Conservation (phyloP, 192 early-diverging fungal species). For the Coemansia aciculifera region DNA sequence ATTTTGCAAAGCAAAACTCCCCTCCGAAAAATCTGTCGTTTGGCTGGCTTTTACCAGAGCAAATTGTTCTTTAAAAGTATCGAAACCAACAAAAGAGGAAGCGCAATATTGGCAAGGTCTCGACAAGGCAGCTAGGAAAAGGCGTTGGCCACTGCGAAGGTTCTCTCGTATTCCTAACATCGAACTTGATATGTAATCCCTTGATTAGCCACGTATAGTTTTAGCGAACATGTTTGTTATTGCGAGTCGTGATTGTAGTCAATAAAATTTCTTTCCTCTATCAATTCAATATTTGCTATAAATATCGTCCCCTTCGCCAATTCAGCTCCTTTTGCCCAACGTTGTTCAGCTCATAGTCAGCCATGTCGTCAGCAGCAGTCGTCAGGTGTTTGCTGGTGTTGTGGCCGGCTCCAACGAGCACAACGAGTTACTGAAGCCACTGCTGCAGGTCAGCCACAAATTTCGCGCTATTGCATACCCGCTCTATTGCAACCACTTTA, state of each 20-base stretch:
- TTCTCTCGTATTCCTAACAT: too few relatives aligned
- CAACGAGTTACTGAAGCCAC: background rate
- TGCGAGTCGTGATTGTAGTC: background rate
- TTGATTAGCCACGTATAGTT: background rate
- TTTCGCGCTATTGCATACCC: background rate
- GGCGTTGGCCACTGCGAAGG: too few relatives aligned
- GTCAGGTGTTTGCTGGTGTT: background rate
- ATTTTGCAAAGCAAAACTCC: too few relatives aligned
- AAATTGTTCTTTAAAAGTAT: too few relatives aligned
- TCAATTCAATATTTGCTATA: background rate
- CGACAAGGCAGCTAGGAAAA: too few relatives aligned
- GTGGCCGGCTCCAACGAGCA: background rate
- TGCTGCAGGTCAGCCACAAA: background rate
- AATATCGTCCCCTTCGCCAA: background rate
- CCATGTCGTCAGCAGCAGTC: background rate
- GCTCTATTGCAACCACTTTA: background rate
- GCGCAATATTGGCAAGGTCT: too few relatives aligned
- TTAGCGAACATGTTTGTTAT: background rate
- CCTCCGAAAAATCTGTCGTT: too few relatives aligned
- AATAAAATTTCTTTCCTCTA: background rate
- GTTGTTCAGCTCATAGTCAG: background rate
- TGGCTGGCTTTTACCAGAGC: too few relatives aligned
- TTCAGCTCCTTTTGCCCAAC: background rate
- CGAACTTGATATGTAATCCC: background rate
- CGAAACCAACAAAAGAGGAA: too few relatives aligned